Evolutionary conservation across 2,329 filamentous ascomycete species (phyloP), one percentile per base, ranked within the genome.

Genomic region (Pseudogymnoascus destructans): DNA sequence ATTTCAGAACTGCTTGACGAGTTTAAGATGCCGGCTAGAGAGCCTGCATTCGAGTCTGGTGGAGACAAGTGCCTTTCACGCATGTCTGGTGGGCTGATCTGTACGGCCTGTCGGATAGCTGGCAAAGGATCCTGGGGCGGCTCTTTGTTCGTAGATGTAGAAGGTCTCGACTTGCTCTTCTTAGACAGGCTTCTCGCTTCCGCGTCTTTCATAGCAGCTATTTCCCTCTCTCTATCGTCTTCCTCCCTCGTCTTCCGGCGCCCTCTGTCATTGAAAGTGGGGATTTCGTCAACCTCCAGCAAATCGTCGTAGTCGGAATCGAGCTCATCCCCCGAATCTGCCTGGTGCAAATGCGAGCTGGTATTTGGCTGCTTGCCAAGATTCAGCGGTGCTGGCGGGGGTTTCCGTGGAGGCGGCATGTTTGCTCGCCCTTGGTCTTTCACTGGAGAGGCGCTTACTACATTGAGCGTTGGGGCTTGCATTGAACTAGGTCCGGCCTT

Each of bases 291-390:
- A 3, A 85, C 82, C 61, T 88, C 85, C 10, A 89, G 72, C 33
- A 87, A 78, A 62, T 91, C 86, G 60, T 93, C 89, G 64, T 91
- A 93, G 63, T 95, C 90, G 0, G 88, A 91, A 60, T 89, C 88
- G 0, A 85, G 84, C 33, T 82, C 79, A 1, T 80, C 78, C 10
- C 84, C 82, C 0, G 73, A 70, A 23, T 72, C 72, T 2, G 72
- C 69, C 49, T 73, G 70, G 49, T 75, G 71, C 55, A 74, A 67
- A 59, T 76, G 74, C 9, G 72, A 69, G 59, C 72, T 74, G 33
- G 74, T 30, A n/a, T 64, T 60, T 3, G 68, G 67, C 15, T 70
- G 65, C 52, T 75, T 74, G 42, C 77, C 78, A 21, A 97, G 76
- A 67, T 91, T 85, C 58, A 97, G 72, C 1, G 92, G 91, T 10